phyloP scores from a whole-genome alignment of 331 rosid species.

The Dryas integrifolia region DNA sequence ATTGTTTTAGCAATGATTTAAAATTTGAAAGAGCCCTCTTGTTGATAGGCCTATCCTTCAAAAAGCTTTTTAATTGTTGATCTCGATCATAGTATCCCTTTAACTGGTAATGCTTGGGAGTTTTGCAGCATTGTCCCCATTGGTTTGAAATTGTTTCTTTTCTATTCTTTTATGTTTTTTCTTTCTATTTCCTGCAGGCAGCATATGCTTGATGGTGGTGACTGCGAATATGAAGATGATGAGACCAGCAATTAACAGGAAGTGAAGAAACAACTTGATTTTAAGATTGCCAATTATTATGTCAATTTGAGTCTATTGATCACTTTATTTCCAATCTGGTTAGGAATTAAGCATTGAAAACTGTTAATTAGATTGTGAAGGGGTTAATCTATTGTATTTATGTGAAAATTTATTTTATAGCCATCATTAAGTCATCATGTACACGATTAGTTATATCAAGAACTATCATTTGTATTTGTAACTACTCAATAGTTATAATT shows the following conservation, averaged over 20 bases:
- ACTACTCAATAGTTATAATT: neutral
- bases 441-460: neutral
- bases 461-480: neutral
- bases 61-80: neutral
- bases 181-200: constrained; percentile 42
- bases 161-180: neutral
- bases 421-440: neutral
- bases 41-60: neutral
- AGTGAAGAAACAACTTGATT: neutral
- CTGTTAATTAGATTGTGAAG: constrained; percentile 14
- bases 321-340: constrained; percentile 9
- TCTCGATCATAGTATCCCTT: neutral
- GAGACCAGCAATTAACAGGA: constrained; percentile 3
- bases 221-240: constrained; percentile 34
- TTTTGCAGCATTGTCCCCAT: neutral
- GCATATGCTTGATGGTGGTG: constrained; percentile 46
- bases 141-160: neutral
- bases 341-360: neutral
- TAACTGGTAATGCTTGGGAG: neutral
- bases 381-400: constrained; percentile 9
- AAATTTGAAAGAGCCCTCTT: neutral
- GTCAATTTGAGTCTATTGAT: neutral
- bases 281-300: constrained; percentile 1
- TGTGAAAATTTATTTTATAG: neutral
- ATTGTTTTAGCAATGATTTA: neutral